Base-by-base conservation (phyloP, 2,329 filamentous ascomycete species). In the Helicocarpus griseus region DNA sequence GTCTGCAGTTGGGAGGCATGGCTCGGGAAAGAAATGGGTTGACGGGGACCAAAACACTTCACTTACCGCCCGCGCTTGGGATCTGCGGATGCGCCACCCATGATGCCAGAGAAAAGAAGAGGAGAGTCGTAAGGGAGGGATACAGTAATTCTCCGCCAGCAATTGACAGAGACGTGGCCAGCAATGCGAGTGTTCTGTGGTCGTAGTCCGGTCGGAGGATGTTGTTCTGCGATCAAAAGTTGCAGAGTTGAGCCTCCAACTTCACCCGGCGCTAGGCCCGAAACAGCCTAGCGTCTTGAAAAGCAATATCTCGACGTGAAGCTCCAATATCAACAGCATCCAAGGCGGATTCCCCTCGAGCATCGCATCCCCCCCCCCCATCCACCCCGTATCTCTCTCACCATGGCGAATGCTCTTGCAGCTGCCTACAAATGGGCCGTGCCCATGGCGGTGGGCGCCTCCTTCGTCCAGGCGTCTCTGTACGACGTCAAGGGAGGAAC, bases 401-500 rank as follows among this genome's bases (percentile, higher is more conserved):
- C 67, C 55, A 81, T 81, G 78, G 74, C 79, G 44, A 65, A 67
- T 59, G 59, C 59, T 52, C 63, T 70, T 45, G 59, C 64, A 40
- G 61, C 64, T 47, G 46, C 70, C 54, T 68, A 67, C 56, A 66
- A 65, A 49, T 60, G 65, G 68, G 87, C 87, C 57, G 73, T 96
- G 50, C 90, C 91, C 44, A 77, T 81, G 52, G 82, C 86, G 54
- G 70, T 87, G 60, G 87, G 78, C 61, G 74, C 81, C 60, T 78
- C 81, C 52, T 64, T 91, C 54, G 74, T 36, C 19, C 85, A 89
- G 70, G 80, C 87, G 58, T 88, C 89, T 53, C 81, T 98, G 57
- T 98, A 96, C 83, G 93, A 98, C 72, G 93, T 98, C 68, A 90
- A 89, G 69, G 93, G 93, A 68, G 93, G 93, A 63, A 86, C 85